These are phyloP conservation scores for Haplosporangium gracile DNA, from an alignment of 192 early-diverging fungal species.

Conservation along the genomic window DNA sequence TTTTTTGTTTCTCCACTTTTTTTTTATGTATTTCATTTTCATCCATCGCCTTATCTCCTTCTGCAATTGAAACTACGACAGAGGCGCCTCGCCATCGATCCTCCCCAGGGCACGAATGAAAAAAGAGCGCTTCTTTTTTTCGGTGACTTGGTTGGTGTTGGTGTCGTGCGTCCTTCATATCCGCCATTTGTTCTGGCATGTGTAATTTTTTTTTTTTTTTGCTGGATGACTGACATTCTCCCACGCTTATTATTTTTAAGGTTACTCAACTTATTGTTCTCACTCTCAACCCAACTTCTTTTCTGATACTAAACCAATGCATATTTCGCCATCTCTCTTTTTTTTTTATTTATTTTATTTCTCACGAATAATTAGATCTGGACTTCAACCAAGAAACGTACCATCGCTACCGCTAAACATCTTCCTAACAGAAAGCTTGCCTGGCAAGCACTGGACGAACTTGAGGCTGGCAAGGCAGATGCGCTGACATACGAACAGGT, in stretches of 20 bases:
- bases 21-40: not conserved
- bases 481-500: conserved; percentile 99
- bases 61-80: conserved; percentile 5
- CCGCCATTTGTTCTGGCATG: conserved; percentile 6
- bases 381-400: conserved; percentile 96
- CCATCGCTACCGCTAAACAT: conserved; percentile 87
- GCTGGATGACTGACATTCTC: conserved; percentile 16
- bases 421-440: conserved; percentile 88
- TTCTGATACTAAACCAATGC: conserved; percentile 2
- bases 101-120: not conserved
- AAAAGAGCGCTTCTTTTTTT: not conserved
- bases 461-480: conserved; percentile 97
- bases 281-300: not conserved
- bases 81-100: not conserved
- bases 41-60: not conserved
- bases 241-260: conserved; percentile 31
- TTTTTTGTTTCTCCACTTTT: not conserved
- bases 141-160: not conserved
- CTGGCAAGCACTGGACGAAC: conserved; percentile 98
- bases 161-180: not conserved
- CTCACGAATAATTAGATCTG: conserved; percentile 69
- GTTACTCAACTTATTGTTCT: not conserved
- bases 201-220: not conserved
- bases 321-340: conserved; percentile 1
- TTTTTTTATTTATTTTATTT: not conserved